Evolutionary conservation across 2,329 filamentous ascomycete genomes (phyloP).

Genomic region (Fusarium domesticum): DNA sequence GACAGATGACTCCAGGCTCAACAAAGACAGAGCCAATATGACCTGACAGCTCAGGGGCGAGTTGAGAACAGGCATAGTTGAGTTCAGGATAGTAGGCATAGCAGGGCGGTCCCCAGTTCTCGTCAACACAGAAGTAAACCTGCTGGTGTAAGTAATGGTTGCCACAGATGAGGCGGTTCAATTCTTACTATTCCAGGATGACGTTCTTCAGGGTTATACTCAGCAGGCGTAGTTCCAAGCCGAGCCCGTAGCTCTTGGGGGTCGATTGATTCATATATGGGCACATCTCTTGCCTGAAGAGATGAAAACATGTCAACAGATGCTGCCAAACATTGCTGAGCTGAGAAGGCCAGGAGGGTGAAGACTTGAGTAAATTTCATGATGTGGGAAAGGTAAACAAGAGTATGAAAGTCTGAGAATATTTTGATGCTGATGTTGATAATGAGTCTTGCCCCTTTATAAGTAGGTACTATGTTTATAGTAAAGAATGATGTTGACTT

Average conservation of each 20-base stretch:
- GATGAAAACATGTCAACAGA: constrained; percentile 27
- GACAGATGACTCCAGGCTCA: constrained; percentile 25
- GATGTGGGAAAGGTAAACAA: not conserved
- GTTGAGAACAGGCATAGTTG: constrained; percentile 24
- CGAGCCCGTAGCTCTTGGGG: constrained; percentile 21
- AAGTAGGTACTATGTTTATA: not conserved
- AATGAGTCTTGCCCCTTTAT: too few species aligned
- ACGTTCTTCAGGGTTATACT: constrained; percentile 14
- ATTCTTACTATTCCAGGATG: constrained; percentile 19
- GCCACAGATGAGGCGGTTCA: too few species aligned
- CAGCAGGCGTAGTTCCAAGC: constrained; percentile 18
- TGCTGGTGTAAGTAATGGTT: constrained; percentile 11
- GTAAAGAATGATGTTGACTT: not conserved
- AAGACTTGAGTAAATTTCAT: constrained; percentile 19
- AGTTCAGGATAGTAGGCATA: constrained; percentile 23
- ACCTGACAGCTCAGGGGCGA: constrained; percentile 16
- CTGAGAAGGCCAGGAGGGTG: constrained; percentile 11
- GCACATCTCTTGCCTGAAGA: constrained; percentile 10
- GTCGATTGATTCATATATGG: constrained; percentile 16
- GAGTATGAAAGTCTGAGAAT: not conserved
- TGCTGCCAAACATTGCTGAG: constrained; percentile 11
- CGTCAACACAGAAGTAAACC: constrained; percentile 28
- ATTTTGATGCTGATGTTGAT: too few species aligned
- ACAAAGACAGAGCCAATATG: constrained; percentile 28
- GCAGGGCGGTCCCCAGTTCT: constrained; percentile 28